These are phyloP conservation scores for Paramecium sexaurelia DNA, from an alignment of 73 alveolate genomes.

Conservation along the genomic window DNA sequence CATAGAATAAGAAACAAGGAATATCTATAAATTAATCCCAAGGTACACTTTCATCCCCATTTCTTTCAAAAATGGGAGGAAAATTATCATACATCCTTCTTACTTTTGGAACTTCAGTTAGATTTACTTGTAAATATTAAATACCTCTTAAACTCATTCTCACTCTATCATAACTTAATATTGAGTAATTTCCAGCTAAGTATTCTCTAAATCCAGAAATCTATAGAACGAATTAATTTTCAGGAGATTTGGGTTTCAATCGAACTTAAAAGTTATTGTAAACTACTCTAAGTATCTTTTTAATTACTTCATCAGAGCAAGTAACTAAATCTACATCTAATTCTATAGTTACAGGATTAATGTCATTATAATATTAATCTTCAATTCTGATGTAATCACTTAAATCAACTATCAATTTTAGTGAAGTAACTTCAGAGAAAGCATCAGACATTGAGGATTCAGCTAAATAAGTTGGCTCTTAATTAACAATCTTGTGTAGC, in stretches of 20 bases:
- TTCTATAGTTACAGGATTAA: constrained; percentile 39
- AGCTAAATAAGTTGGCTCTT: constrained; percentile 71
- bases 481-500: constrained; percentile 48
- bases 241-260: constrained; percentile 63
- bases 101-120: constrained; percentile 55
- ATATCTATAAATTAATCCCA: constrained; percentile 21
- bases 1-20: not conserved
- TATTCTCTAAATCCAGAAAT: constrained; percentile 89
- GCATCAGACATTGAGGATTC: constrained; percentile 85
- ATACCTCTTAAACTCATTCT: constrained; percentile 83
- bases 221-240: constrained; percentile 74
- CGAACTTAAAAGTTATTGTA: constrained; percentile 43
- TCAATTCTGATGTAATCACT: constrained; percentile 63
- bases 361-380: constrained; percentile 17
- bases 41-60: not conserved
- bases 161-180: constrained; percentile 87
- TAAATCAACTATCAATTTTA: constrained; percentile 72
- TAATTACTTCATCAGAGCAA: constrained; percentile 81
- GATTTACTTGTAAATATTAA: constrained; percentile 52
- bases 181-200: constrained; percentile 84
- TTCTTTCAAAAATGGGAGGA: constrained; percentile 65
- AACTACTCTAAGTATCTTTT: constrained; percentile 74
- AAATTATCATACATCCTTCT: constrained; percentile 27
- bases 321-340: constrained; percentile 79
- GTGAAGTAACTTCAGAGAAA: constrained; percentile 71